Conservation (phyloP, 345 rosid species). For the Eucalyptus cloeziana region DNA sequence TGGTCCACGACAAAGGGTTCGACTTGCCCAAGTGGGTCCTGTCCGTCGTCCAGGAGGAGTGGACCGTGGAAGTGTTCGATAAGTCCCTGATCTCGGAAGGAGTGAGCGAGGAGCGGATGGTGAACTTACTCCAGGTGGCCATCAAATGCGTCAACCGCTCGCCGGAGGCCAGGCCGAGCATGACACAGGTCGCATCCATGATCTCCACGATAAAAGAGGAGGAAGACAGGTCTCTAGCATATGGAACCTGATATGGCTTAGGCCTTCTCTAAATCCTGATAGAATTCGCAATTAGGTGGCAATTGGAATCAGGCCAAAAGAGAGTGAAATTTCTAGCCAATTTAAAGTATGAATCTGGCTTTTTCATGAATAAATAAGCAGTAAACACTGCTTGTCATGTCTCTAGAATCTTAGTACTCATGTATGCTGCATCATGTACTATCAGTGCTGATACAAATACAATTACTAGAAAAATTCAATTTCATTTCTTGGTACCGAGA, state of each 20-base stretch:
- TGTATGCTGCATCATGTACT: not conserved
- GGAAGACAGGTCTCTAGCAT: conserved; percentile 32
- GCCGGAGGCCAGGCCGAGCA: conserved; percentile 25
- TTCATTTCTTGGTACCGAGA: not conserved
- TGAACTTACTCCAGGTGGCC: conserved; percentile 46
- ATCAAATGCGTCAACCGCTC: conserved; percentile 29
- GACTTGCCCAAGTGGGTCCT: conserved; percentile 50
- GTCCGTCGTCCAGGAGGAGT: conserved; percentile 39
- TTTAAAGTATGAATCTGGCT: not conserved
- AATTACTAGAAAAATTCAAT: not conserved
- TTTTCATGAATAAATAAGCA: not conserved
- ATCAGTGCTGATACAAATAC: not conserved
- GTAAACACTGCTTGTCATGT: not conserved
- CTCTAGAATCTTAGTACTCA: not conserved
- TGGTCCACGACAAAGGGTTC: conserved; percentile 24
- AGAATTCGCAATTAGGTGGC: not conserved
- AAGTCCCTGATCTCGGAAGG: conserved; percentile 27
- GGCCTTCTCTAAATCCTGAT: not conserved
- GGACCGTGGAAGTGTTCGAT: conserved; percentile 60
- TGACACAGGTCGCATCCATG: conserved; percentile 29
- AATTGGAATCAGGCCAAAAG: not conserved
- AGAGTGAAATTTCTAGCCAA: not conserved
- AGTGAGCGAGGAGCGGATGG: conserved; percentile 48
- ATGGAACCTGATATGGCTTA: not conserved
- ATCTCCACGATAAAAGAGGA: conserved; percentile 36